These are phyloP conservation scores for Psophocarpus tetragonolobus DNA, from an alignment of 306 rosid genomes.

Conservation along the genomic window DNA sequence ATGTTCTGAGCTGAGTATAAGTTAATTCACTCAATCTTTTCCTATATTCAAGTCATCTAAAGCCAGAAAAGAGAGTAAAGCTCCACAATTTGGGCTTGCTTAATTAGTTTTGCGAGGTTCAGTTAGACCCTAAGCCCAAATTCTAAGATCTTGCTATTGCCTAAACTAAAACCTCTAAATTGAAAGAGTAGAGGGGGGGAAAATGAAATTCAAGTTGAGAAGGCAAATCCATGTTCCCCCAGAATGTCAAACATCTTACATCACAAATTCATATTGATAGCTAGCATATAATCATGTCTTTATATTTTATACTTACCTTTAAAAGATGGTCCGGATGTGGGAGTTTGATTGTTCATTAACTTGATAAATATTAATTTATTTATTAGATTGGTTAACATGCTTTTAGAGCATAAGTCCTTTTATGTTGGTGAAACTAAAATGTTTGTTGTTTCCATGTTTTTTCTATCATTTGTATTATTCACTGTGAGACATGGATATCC, in stretches of 20 bases:
- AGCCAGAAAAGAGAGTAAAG: neutral
- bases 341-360: conserved; percentile 16
- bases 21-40: no score
- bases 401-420: conserved; percentile 21
- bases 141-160: neutral
- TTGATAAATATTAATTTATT: neutral
- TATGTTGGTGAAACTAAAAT: conserved; percentile 1
- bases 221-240: neutral
- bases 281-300: neutral
- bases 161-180: neutral
- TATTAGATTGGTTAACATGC: neutral
- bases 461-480: conserved; percentile 11
- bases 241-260: neutral
- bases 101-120: neutral
- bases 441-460: neutral
- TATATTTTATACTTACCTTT: neutral
- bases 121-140: neutral
- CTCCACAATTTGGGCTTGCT: neutral
- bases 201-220: neutral
- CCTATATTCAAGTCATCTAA: no score
- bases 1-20: no score
- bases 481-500: conserved; percentile 25
- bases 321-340: neutral
- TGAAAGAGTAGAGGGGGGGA: neutral
- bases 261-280: neutral